A percentile compares a stretch with the other conserved stretches of the same genome.
Conservation (phyloP, 345 rosid genomes). For the Acer negundo region DNA sequence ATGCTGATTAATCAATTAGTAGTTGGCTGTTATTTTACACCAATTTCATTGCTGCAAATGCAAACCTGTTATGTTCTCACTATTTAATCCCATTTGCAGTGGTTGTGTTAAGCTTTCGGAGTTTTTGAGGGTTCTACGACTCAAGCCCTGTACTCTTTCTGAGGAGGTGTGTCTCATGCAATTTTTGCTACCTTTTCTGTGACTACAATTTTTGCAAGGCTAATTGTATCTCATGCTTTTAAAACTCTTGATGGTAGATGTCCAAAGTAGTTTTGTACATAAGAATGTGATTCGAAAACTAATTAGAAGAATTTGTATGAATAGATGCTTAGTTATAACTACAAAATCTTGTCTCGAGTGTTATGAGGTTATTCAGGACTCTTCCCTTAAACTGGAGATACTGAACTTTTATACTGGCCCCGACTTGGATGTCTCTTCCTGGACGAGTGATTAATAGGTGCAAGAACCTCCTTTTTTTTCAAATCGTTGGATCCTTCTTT, state of each 20-base stretch:
- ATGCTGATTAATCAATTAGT: no score
- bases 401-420: not conserved
- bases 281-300: constrained; percentile 4
- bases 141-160: constrained; percentile 62
- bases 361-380: not conserved
- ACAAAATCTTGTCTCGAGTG: not conserved
- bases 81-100: constrained; percentile 45
- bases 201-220: not conserved
- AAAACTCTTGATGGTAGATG: constrained; percentile 9
- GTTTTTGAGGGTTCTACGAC: constrained; percentile 59
- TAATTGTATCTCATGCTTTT: not conserved
- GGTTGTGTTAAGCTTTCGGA: constrained; percentile 64
- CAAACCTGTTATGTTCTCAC: not conserved
- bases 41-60: not conserved
- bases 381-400: not conserved
- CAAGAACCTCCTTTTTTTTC: not conserved
- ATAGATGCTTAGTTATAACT: not conserved
- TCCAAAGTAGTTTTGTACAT: not conserved
- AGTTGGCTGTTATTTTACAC: not conserved
- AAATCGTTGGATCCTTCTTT: not conserved
- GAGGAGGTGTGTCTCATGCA: constrained; percentile 55
- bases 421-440: not conserved
- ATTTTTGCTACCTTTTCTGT: not conserved
- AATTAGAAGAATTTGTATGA: not conserved
- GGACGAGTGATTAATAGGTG: not conserved